Evolutionary conservation across 2,329 filamentous ascomycete species (phyloP).

Genomic region (Hymenoscyphus salicellus): DNA sequence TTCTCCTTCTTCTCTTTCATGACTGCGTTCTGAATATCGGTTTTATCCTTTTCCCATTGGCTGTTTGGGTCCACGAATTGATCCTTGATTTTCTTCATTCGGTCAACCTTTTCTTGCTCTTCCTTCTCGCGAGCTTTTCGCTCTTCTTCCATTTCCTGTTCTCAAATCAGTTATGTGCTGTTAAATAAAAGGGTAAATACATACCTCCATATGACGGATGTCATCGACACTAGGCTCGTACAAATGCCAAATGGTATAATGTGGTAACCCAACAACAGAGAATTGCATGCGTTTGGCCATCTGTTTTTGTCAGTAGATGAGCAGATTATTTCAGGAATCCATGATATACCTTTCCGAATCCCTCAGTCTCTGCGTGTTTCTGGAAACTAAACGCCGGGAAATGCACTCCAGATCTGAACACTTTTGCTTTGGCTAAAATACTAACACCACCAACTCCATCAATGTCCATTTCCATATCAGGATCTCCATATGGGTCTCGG

Average conservation of each 20-base stretch:
- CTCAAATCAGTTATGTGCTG: slow-evolving; percentile 19
- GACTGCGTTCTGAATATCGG: slow-evolving; percentile 67
- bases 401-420: slow-evolving; percentile 92
- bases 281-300: slow-evolving; percentile 97
- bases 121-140: slow-evolving; percentile 75
- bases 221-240: slow-evolving; percentile 99
- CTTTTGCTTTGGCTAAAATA: slow-evolving; percentile 91
- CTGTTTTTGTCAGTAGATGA: slow-evolving; percentile 44
- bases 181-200: slow-evolving; percentile 12
- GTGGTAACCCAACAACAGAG: slow-evolving; percentile 90
- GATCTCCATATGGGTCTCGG: slow-evolving; percentile 93
- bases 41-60: slow-evolving; percentile 90
- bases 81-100: slow-evolving; percentile 74
- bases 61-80: slow-evolving; percentile 71
- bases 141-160: slow-evolving; percentile 90
- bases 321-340: neutral
- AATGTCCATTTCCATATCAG: slow-evolving; percentile 99
- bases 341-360: slow-evolving; percentile 83
- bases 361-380: slow-evolving; percentile 97
- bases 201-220: slow-evolving; percentile 88
- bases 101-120: slow-evolving; percentile 69
- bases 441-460: slow-evolving; percentile 97
- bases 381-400: slow-evolving; percentile 99
- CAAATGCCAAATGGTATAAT: slow-evolving; percentile 99
- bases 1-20: slow-evolving; percentile 52